Base-by-base conservation (phyloP, 352 stramenopile genomes). In the Globisporangium barbulae region DNA sequence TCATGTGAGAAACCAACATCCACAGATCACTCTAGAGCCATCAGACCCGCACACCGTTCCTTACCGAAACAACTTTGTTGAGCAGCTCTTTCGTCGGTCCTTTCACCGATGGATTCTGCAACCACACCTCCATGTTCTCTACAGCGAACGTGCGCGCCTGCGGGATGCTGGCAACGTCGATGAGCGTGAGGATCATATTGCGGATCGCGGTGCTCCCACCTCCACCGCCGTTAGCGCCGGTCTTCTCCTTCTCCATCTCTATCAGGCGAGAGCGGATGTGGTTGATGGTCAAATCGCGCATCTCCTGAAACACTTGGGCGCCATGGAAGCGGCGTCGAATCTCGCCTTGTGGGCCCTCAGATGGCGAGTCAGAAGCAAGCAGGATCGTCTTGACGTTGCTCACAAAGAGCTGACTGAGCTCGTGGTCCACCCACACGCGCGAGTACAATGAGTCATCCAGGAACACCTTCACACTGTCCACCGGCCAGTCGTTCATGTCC, bases 391-490 rank as follows among this genome's bases (percentile, higher is more conserved):
- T 96, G 37, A 96, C 73, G 31, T 94, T 91, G 48, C 73, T 70
- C 22, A 93, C 83, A 65, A 96, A 96, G 5, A 76, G 53, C 30
- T 77, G 78, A 48, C 85, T 93, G n/a, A 92, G 65, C 35, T 93
- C 83, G 53, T 94, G 82, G 56, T 96, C 85, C 0, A 96, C 87
- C 87, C 87, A 96, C 15, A 88, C 70, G 49, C 87, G 78, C n/a
- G 80, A 76, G 63, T 84, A 85, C 12, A 96, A 71, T 5, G 87
- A 91, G 68, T 96, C 87, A 45, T 94, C 85, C 3, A 96, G 65
- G 70, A 93, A 96, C 19, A 96, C 87, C 65, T 94, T 96, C 35
- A 93, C 77, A 57, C 81, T 93, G 65, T 96, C 87, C 25, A 90
- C 72, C 17, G 85, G 82, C 85, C 85, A 94, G 6, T 78, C 73